A percentile compares a stretch with the other conserved stretches of the same genome.
Conservation (phyloP, 129 eudicot species). For the Chrysanthemum lavandulifolium region DNA sequence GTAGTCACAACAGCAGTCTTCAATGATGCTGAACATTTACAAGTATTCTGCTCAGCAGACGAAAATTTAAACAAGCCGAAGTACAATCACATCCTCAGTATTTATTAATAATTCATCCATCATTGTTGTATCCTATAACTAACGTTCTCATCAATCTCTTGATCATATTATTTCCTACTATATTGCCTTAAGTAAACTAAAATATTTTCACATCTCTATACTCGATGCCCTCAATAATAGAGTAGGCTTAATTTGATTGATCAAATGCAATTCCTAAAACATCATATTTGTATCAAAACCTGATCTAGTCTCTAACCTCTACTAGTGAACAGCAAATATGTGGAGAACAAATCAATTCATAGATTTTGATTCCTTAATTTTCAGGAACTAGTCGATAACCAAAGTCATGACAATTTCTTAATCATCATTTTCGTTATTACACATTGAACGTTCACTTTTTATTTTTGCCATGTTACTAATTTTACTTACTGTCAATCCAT, state of each 20-base stretch:
- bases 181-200: neutral
- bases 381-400: too few species aligned
- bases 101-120: neutral
- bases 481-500: too few species aligned
- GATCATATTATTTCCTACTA: neutral
- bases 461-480: too few species aligned
- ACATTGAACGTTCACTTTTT: too few species aligned
- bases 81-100: neutral
- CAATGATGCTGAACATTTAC: conserved; percentile 69
- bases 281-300: neutral
- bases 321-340: too few species aligned
- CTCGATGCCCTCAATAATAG: neutral
- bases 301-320: neutral
- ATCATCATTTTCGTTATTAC: too few species aligned
- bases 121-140: neutral
- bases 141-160: neutral
- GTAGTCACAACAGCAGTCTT: conserved; percentile 86
- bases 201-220: too few species aligned
- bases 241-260: neutral
- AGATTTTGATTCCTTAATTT: too few species aligned
- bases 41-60: conserved; percentile 54
- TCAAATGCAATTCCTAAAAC: neutral
- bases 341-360: too few species aligned
- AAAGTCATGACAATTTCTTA: too few species aligned
- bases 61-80: conserved; percentile 19